A percentile compares a stretch with the other conserved stretches of the same genome.
Evolutionary conservation across 140 eudicot genomes (phyloP).

Genomic region (Flaveria floridana): DNA sequence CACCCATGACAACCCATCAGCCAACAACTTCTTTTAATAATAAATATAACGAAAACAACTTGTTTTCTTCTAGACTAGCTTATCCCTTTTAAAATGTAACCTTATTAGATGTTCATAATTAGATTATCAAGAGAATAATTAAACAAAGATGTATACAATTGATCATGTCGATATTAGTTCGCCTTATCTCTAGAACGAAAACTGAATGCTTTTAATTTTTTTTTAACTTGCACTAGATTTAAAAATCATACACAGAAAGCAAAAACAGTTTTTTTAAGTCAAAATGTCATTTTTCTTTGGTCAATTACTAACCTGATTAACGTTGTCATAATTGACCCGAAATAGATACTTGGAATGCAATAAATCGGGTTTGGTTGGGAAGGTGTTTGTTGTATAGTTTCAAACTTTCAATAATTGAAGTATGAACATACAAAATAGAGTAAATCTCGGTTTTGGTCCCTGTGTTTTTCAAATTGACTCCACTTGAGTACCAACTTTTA

Average conservation of each 20-base stretch:
- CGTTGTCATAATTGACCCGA: background rate
- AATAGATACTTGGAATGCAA: slow-evolving; percentile 5
- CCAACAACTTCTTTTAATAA: background rate
- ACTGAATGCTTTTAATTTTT: background rate
- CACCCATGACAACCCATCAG: background rate
- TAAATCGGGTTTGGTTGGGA: background rate
- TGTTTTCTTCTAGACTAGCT: background rate
- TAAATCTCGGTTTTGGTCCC: too few relatives aligned
- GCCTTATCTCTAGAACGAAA: background rate
- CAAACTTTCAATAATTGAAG: background rate
- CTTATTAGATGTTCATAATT: slow-evolving; percentile 2
- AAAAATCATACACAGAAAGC: background rate
- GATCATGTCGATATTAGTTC: background rate
- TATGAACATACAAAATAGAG: background rate
- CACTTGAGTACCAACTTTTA: too few relatives aligned
- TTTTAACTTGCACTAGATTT: background rate
- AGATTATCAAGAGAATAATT: background rate
- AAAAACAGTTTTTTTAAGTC: background rate
- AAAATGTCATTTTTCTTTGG: background rate
- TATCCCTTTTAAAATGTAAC: background rate
- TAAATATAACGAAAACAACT: background rate
- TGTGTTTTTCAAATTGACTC: too few relatives aligned
- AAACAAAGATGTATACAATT: too few relatives aligned
- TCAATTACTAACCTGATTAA: background rate
- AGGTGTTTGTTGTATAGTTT: background rate